phyloP scores from a whole-genome alignment of 2,329 filamentous ascomycete species.

The Colletotrichum karsti region DNA sequence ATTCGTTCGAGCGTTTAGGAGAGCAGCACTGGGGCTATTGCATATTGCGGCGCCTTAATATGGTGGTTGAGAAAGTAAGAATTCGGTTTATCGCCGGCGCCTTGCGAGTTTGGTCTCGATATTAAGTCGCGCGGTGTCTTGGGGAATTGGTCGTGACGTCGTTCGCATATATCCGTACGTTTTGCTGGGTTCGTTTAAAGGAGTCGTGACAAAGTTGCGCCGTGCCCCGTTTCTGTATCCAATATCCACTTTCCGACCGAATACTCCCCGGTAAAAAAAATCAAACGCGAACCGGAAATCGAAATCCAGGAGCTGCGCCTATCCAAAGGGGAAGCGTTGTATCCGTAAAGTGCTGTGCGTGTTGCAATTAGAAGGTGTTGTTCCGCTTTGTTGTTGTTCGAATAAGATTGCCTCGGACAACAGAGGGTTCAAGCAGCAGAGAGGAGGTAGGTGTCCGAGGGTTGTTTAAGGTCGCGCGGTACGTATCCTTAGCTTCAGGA shows the following conservation, averaged over 20 bases:
- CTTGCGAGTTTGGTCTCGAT: background rate
- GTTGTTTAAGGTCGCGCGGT: background rate
- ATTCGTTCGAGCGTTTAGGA: conserved; percentile 6
- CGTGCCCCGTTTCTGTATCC: conserved; percentile 17
- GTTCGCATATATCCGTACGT: conserved; percentile 25
- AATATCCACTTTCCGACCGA: conserved; percentile 14
- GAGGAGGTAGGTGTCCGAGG: background rate
- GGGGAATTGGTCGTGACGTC: conserved; percentile 24
- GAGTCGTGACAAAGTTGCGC: conserved; percentile 26
- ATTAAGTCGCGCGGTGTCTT: conserved; percentile 8
- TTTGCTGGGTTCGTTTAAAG: conserved; percentile 24
- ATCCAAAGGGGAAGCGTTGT: background rate
- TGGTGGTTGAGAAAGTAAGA: background rate
- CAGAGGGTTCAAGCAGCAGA: background rate
- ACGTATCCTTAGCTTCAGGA: background rate
- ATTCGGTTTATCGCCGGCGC: background rate
- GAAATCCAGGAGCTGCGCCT: background rate
- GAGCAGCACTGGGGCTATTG: conserved; percentile 15
- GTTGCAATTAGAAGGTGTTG: background rate
- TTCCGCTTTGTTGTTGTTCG: background rate
- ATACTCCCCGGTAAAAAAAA: background rate
- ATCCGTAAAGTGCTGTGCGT: background rate
- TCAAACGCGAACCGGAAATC: background rate
- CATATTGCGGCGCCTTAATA: conserved; percentile 11
- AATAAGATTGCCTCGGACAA: conserved; percentile 4